These are phyloP conservation scores for Omphalotus olearius DNA, from an alignment of 1,284 basidiomycete species.

Conservation along the genomic window DNA sequence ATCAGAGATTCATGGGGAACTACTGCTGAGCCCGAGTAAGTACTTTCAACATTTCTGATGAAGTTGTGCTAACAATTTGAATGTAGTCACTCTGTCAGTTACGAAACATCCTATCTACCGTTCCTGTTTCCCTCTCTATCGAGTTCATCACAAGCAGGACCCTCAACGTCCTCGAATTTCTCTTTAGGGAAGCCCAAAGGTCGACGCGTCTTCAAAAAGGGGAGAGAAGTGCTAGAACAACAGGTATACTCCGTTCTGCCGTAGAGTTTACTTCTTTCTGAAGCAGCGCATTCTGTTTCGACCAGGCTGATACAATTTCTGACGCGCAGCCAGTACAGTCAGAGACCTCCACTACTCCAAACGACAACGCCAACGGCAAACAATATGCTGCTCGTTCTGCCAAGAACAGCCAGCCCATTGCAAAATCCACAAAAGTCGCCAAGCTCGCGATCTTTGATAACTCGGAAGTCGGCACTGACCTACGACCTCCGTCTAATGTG, in stretches of 20 bases:
- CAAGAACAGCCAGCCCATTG: slow-evolving; percentile 14
- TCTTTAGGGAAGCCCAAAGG: slow-evolving; percentile 27
- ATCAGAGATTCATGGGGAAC: slow-evolving; percentile 56
- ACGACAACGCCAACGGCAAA: slow-evolving; percentile 9
- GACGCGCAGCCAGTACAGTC: background rate
- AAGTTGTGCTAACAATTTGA: slow-evolving; percentile 8
- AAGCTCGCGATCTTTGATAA: slow-evolving; percentile 49
- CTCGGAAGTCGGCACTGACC: slow-evolving; percentile 40
- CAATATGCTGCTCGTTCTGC: background rate
- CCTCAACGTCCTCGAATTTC: slow-evolving; percentile 3
- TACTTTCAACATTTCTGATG: background rate
- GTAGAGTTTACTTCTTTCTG: background rate
- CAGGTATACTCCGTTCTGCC: slow-evolving; percentile 20
- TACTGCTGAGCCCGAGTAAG: slow-evolving; percentile 10
- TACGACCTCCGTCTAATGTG: slow-evolving; percentile 23
- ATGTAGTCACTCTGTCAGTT: slow-evolving; percentile 33
- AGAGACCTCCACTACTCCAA: background rate
- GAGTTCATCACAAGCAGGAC: slow-evolving; percentile 11
- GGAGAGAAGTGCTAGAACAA: slow-evolving; percentile 35
- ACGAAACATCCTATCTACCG: slow-evolving; percentile 69
- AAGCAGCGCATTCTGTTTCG: no score
- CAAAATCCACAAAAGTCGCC: slow-evolving; percentile 35
- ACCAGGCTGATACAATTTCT: background rate
- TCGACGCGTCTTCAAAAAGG: slow-evolving; percentile 38
- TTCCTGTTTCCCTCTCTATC: slow-evolving; percentile 52